These are phyloP conservation scores for Populus deltoides DNA, from an alignment of 345 rosid species.

Conservation along the genomic window DNA sequence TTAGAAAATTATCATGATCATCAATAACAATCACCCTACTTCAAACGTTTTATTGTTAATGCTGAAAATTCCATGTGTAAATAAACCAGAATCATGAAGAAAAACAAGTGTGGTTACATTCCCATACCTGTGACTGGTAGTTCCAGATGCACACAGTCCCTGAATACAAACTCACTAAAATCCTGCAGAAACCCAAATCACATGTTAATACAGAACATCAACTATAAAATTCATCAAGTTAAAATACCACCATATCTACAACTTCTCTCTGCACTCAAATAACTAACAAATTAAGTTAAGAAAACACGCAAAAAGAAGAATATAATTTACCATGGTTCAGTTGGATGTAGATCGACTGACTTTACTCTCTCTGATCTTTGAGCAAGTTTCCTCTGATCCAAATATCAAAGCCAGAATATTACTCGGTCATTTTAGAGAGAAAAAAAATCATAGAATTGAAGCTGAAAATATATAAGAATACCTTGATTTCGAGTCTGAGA, in stretches of 20 bases:
- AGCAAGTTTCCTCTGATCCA: slow-evolving; percentile 49
- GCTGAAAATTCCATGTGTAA: neutral
- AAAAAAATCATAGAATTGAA: neutral
- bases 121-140: slow-evolving; percentile 79
- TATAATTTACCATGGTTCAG: slow-evolving; percentile 49
- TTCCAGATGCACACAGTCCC: slow-evolving; percentile 57
- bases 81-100: neutral
- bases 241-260: neutral
- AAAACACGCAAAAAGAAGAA: neutral
- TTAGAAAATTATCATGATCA: neutral
- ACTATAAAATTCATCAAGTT: neutral
- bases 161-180: slow-evolving; percentile 47
- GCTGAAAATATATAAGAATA: neutral
- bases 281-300: neutral
- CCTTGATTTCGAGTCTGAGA: slow-evolving; percentile 60
- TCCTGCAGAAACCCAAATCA: slow-evolving; percentile 36
- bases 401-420: neutral
- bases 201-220: neutral
- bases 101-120: neutral
- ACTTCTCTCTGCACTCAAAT: neutral
- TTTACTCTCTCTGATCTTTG: slow-evolving; percentile 57
- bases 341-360: slow-evolving; percentile 54
- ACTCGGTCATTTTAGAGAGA: neutral
- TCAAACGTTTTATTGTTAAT: neutral
- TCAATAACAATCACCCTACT: neutral